Evolutionary conservation across 148 eudicot species (phyloP).

Genomic region (Silene conica): DNA sequence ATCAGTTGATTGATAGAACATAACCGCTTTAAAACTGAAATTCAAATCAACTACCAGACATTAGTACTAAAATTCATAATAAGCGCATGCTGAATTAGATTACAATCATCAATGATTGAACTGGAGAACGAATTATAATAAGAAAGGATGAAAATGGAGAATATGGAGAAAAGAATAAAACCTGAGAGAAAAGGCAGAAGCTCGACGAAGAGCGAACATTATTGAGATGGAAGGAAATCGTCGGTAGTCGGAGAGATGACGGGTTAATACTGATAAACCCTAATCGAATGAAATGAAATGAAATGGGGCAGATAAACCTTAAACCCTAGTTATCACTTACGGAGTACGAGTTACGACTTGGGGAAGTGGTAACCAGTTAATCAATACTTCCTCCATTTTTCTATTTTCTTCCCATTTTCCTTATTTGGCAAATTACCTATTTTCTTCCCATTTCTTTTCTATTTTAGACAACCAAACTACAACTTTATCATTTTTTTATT

Average conservation of each 20-base stretch:
- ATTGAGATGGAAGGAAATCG: neutral
- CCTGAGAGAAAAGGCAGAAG: slow-evolving; percentile 42
- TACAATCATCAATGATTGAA: neutral
- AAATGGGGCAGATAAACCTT: neutral
- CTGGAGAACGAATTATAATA: neutral
- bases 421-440: no score
- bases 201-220: slow-evolving; percentile 80
- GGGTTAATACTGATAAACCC: slow-evolving; percentile 18
- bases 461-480: no score
- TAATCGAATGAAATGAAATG: slow-evolving; percentile 4
- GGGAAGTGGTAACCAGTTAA: no score
- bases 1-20: no score
- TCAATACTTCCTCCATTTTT: no score
- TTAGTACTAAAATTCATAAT: no score
- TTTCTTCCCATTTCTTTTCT: no score
- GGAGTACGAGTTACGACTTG: no score
- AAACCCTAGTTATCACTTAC: neutral
- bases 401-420: no score
- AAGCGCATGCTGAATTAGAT: neutral
- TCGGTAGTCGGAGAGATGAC: neutral
- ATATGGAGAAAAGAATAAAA: slow-evolving; percentile 18
- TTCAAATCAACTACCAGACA: no score
- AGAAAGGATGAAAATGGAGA: neutral
- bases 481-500: no score
- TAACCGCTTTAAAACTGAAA: no score